Base-by-base conservation (phyloP, 2,329 filamentous ascomycete genomes). In the Podosphaera aphanis region DNA sequence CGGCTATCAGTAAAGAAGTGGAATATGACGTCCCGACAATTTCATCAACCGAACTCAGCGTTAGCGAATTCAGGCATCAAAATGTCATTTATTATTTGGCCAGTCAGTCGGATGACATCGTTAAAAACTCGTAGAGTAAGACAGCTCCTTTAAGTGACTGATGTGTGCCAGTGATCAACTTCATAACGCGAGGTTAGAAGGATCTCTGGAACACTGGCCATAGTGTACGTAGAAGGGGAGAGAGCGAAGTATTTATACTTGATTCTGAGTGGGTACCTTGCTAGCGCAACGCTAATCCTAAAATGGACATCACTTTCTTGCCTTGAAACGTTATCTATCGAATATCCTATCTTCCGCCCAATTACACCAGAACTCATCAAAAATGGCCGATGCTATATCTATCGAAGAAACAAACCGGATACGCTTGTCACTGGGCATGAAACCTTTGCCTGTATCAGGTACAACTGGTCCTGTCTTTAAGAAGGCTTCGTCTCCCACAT, bases 21-120 rank as follows among this genome's bases (percentile, higher is more conserved):
- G 80, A 88, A 88, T 88, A 85, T 86, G 75, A 76, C 73, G 73
- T 71, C 77, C 69, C 66, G 64, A 64, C 61, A 61, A 65, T 62
- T 62, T 61, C 61, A 64, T 66, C 65, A 66, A 67, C 71, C 69
- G 71, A 74, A 72, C 73, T 83, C 78, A 54, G 66, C 68, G 70
- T 66, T 61, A 64, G 71, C 77, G 77, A 82, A 69, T 74, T 73
- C 70, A 73, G 72, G 73, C 70, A 69, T 65, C 66, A 48, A 63
- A 66, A 65, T 62, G 67, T 68, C 65, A 63, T 66, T 90, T 73
- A 59, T 63, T 93, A 79, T 92, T 63, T 83, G 79, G 90, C 77
- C 82, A 90, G 85, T 93, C 83, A 81, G 85, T 83, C 76, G 81
- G 83, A 80, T 77, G 71, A 81, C 79, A 85, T 74, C 81, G 84